Conservation (phyloP, 345 rosid species). For the Balakata baccata region DNA sequence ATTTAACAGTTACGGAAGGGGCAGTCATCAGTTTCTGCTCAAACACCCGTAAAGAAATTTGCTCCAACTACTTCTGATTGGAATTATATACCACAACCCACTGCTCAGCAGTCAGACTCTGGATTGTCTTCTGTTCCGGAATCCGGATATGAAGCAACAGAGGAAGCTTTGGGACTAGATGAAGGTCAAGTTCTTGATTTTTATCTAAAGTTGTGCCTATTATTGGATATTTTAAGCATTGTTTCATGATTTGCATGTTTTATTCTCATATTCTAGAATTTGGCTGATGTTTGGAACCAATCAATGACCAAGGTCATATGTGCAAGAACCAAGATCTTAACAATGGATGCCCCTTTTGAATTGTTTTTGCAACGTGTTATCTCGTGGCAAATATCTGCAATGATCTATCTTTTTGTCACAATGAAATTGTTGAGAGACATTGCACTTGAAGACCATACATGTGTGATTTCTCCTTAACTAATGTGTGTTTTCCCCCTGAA, state of each 20-base stretch:
- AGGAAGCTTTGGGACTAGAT: slow-evolving; percentile 40
- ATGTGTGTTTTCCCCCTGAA: background rate
- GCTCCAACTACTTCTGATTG: slow-evolving; percentile 58
- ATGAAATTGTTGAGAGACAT: no score
- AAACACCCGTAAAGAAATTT: slow-evolving; percentile 43
- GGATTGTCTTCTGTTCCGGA: slow-evolving; percentile 43
- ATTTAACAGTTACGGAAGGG: slow-evolving; percentile 58
- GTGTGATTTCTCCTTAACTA: background rate
- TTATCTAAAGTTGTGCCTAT: background rate
- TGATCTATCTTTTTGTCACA: background rate
- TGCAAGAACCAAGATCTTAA: background rate
- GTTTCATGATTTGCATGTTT: background rate
- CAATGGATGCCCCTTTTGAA: background rate
- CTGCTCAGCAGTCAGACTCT: slow-evolving; percentile 53
- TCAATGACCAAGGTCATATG: background rate
- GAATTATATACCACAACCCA: slow-evolving; percentile 42
- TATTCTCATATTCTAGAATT: background rate
- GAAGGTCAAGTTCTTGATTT: slow-evolving; percentile 49
- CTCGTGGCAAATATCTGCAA: background rate
- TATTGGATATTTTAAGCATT: background rate
- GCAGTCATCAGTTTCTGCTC: slow-evolving; percentile 50
- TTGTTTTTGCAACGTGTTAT: background rate
- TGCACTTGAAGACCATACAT: background rate
- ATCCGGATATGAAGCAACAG: slow-evolving; percentile 25
- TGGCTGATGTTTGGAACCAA: slow-evolving; percentile 3